Base-by-base conservation (phyloP, 1,284 basidiomycete species). In the Cystobasidium pallidum region DNA sequence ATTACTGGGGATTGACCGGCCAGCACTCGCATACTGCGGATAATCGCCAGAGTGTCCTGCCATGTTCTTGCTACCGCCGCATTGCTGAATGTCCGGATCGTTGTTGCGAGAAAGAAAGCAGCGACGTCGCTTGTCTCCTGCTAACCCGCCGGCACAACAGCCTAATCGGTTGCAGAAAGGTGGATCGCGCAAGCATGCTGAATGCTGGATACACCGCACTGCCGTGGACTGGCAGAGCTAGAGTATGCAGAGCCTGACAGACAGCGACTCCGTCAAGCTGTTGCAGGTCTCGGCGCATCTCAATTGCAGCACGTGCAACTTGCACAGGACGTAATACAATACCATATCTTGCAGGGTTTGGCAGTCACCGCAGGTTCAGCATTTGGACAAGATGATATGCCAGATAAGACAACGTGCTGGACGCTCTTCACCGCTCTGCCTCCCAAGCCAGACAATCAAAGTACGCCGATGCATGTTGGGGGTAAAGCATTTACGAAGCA, bases 401-500 rank as follows among this genome's bases (percentile, higher is more conserved):
- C 36, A 6, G 45, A 43, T 26, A 30, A 49, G 24, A 30, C n/a
- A 15, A 28, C 24, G 10, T 64, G 68, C 61, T 39, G 28, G 47
- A 26, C 32, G 19, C 61, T 63, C 24, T 71, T 71, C 59, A 41
- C 32, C 15, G 57, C 54, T 15, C 36, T 59, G 7, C 58, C 59
- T 3, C 24, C 30, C 7, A 71, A 43, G 61, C 43, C 34, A 15
- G 68, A 71, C 51, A 71, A 54, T 19, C 45, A 63, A 34, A 32
- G 21, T 2, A 47, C 59, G 21, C 68, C 59, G 15, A 21, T 71
- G 45, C 68, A 71, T 41, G 39, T 57, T 7, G 68, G 68, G 17
- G 68, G 68, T 8, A 51, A 57, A 26, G 68, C 68, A 3, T 71
- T 71, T 61, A 64, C 68, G 19, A 71, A 71, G 45, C 68, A 71